phyloP scores from a whole-genome alignment of 805 yeast genomes.

The Metschnikowia continentalis region DNA sequence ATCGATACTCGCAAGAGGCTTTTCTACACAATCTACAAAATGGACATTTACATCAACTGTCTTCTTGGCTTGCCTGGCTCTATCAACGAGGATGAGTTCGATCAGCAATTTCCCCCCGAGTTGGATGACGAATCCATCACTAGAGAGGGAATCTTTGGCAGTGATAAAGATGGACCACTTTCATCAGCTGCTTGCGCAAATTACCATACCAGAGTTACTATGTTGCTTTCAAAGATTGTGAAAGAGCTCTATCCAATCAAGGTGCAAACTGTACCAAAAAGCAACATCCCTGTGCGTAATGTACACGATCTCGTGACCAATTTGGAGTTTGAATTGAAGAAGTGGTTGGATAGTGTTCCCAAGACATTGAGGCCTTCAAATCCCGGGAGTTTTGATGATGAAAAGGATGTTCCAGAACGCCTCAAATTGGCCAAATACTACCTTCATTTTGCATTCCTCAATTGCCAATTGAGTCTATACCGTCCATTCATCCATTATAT shows the following conservation, averaged over 20 bases:
- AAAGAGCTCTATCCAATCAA: conserved; percentile 72
- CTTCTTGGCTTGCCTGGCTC: conserved; percentile 82
- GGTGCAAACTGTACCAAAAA: conserved; percentile 23
- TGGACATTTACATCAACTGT: conserved; percentile 86
- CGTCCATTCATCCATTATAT: conserved; percentile 86
- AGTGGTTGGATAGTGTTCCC: conserved; percentile 72
- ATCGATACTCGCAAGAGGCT: conserved; percentile 78
- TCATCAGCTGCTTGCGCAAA: conserved; percentile 80
- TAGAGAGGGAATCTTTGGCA: conserved; percentile 48
- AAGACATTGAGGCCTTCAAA: conserved; percentile 67
- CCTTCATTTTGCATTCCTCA: conserved; percentile 65
- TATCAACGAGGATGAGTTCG: conserved; percentile 72
- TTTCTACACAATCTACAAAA: conserved; percentile 86
- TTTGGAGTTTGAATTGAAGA: conserved; percentile 63
- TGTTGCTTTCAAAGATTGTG: conserved; percentile 68
- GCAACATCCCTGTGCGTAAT: conserved; percentile 21
- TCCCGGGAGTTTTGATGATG: conserved; percentile 35
- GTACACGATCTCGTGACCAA: conserved; percentile 48
- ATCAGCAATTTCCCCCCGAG: conserved; percentile 81
- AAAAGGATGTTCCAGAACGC: conserved; percentile 40
- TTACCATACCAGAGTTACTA: conserved; percentile 72
- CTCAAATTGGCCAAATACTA: conserved; percentile 73
- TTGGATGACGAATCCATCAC: conserved; percentile 85
- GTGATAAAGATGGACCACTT: conserved; percentile 48
- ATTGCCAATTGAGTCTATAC: conserved; percentile 75